Conservation (phyloP, 2,329 filamentous ascomycete genomes). For the Amylocarpus encephaloides region DNA sequence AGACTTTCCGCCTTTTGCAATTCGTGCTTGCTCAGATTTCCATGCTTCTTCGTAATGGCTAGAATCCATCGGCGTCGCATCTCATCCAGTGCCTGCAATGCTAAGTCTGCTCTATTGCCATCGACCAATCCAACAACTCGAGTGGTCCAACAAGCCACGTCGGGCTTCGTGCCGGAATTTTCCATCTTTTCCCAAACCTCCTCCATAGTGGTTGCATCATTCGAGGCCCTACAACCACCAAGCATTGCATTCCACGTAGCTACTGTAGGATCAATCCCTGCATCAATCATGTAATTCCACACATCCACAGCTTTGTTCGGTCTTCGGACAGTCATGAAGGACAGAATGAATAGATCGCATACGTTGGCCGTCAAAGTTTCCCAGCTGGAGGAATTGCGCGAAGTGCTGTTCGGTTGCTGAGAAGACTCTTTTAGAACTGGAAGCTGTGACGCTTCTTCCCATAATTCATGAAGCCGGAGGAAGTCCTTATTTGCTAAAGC, state of each 20-base stretch:
- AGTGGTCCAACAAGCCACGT: conserved; percentile 62
- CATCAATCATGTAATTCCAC: conserved; percentile 49
- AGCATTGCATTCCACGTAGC: conserved; percentile 70
- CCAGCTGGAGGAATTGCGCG: neutral
- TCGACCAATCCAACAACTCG: conserved; percentile 61
- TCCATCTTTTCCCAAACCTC: conserved; percentile 62
- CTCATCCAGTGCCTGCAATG: conserved; percentile 58
- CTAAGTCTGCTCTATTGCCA: conserved; percentile 45
- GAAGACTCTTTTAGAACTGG: conserved; percentile 9
- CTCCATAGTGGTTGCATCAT: conserved; percentile 54
- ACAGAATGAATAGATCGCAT: conserved; percentile 41
- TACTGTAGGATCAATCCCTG: conserved; percentile 52
- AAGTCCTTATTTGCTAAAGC: conserved; percentile 21
- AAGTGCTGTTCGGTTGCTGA: neutral
- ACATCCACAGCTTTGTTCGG: conserved; percentile 42
- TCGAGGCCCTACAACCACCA: conserved; percentile 57
- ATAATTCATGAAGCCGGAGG: conserved; percentile 20
- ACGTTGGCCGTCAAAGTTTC: conserved; percentile 25
- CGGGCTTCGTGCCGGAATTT: conserved; percentile 51
- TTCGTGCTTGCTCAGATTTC: conserved; percentile 16
- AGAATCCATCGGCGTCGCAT: conserved; percentile 55
- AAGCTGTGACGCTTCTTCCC: conserved; percentile 22
- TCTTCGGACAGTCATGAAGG: conserved; percentile 39
- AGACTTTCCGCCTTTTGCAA: conserved; percentile 27
- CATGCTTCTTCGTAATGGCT: conserved; percentile 18